A percentile compares a stretch with the other conserved stretches of the same genome.
Evolutionary conservation across 2,329 filamentous ascomycete genomes (phyloP).

Genomic region (Pleomassaria siparia): DNA sequence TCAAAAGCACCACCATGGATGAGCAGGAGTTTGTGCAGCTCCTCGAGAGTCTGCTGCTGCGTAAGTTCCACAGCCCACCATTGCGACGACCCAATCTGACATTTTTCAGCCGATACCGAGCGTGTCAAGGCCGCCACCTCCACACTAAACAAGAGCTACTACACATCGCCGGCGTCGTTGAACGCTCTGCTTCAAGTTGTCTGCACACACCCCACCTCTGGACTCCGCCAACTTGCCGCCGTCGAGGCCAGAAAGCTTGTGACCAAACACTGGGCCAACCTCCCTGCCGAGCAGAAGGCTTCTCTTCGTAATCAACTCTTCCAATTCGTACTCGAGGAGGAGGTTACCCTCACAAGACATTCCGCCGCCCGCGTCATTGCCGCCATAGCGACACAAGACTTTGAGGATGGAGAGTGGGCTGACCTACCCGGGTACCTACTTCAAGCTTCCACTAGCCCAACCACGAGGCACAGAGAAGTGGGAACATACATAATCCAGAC

Average conservation of each 20-base stretch:
- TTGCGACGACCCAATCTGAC: slow-evolving; percentile 36
- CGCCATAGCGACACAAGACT: slow-evolving; percentile 80
- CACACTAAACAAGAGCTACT: slow-evolving; percentile 90
- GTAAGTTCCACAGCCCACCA: slow-evolving; percentile 56
- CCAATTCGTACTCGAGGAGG: slow-evolving; percentile 79
- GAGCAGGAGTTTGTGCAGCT: slow-evolving; percentile 82
- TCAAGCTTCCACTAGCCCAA: slow-evolving; percentile 73
- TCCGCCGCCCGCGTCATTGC: slow-evolving; percentile 86
- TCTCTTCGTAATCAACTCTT: slow-evolving; percentile 81
- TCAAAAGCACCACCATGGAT: slow-evolving; percentile 59
- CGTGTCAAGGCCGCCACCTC: slow-evolving; percentile 84
- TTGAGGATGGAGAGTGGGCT: slow-evolving; percentile 81
- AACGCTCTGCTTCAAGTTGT: slow-evolving; percentile 86
- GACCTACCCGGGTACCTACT: slow-evolving; percentile 79
- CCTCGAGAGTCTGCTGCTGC: slow-evolving; percentile 83
- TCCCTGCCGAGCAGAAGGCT: slow-evolving; percentile 74
- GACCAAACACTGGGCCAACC: slow-evolving; percentile 78
- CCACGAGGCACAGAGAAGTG: slow-evolving; percentile 80
- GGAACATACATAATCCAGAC: slow-evolving; percentile 92
- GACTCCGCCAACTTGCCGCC: slow-evolving; percentile 84
- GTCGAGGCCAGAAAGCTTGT: slow-evolving; percentile 86
- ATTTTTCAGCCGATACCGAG: slow-evolving; percentile 67
- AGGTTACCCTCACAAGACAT: slow-evolving; percentile 75
- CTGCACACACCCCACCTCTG: slow-evolving; percentile 70
- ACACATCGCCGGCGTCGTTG: slow-evolving; percentile 80